Percentiles rank a stretch among this genome's conserved stretches.
These are phyloP conservation scores for Rosa multiflora DNA, from an alignment of 306 rosid species.

Conservation along the genomic window DNA sequence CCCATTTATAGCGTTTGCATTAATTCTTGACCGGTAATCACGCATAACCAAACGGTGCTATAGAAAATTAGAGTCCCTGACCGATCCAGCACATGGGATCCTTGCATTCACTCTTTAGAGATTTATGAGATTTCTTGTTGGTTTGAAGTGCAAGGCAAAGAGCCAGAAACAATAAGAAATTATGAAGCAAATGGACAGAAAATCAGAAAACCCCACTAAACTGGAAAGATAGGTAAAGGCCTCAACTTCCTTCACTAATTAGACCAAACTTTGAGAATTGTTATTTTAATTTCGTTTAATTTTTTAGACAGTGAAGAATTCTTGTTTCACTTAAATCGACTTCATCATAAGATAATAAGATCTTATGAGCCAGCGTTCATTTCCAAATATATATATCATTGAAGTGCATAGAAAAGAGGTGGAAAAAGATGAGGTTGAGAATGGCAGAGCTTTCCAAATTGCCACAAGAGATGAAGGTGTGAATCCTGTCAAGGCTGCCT, in stretches of 20 bases:
- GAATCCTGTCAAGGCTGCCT: conserved; percentile 1
- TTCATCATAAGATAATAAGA: not conserved
- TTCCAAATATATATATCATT: too few species aligned
- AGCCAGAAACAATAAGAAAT: not conserved
- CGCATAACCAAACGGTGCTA: not conserved
- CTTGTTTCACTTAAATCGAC: not conserved
- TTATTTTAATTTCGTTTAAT: not conserved
- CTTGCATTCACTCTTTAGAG: not conserved
- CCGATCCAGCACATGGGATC: not conserved
- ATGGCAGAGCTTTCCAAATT: not conserved
- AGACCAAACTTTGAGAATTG: not conserved
- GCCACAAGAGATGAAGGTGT: not conserved
- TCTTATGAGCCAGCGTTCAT: not conserved
- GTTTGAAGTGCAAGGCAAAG: not conserved
- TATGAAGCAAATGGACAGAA: not conserved
- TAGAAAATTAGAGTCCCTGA: not conserved
- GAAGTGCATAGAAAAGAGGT: not conserved
- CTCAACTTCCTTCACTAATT: not conserved
- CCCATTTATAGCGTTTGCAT: not conserved
- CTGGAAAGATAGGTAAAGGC: not conserved
- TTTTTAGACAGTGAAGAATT: not conserved
- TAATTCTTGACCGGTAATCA: not conserved
- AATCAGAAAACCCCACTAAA: not conserved
- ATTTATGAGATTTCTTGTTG: not conserved
- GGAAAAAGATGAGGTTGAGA: not conserved